Base-by-base conservation (phyloP, 1,139 yeast genomes). In the Suhomyces yuchorum region DNA sequence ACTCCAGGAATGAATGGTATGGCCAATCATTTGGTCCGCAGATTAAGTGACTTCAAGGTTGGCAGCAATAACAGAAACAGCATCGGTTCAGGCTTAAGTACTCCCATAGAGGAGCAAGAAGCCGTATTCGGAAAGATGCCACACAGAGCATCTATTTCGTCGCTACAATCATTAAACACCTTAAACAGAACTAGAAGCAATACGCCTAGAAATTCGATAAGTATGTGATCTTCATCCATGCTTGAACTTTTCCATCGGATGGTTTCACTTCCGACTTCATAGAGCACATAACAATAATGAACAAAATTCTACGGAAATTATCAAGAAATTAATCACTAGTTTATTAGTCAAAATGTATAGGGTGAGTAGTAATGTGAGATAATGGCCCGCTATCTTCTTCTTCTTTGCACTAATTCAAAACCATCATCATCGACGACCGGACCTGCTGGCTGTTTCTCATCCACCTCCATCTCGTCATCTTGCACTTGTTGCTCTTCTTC, bases 381-480 rank as follows among this genome's bases (percentile, higher is more conserved):
- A 26, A 26, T 26, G 30, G 6, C 30, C 30, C 14, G 30, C 36
- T 50, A 57, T 63, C 76, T 78, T 22, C 85, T 83, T 60, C 78
- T 84, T 60, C 78, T 83, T 59, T 85, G 90, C 8, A 92, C 97
- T 52, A 91, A 68, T 58, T 91, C 93, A 61, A 92, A 92, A 2
- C 98, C 98, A 63, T 92, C 97, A 28, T 92, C 98, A 63, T 92
- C 97, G 11, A 92, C 77, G 11, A 87, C 64, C 8, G 96, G 96
- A 20, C 77, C 81, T 22, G 70, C 69, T 23, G 66, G 61, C 19
- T 70, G 67, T 34, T 68, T 73, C 3, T 69, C 66, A 11, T 73
- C 80, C 63, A 75, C 74, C 19, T 65, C 71, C 41, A 67, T 73
- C 18, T 59, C 35, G 18, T 39, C 42, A 19, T 18, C 23, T 38